Base-by-base conservation (phyloP, 73 alveolate species). In the Paramecium octaurelia region DNA sequence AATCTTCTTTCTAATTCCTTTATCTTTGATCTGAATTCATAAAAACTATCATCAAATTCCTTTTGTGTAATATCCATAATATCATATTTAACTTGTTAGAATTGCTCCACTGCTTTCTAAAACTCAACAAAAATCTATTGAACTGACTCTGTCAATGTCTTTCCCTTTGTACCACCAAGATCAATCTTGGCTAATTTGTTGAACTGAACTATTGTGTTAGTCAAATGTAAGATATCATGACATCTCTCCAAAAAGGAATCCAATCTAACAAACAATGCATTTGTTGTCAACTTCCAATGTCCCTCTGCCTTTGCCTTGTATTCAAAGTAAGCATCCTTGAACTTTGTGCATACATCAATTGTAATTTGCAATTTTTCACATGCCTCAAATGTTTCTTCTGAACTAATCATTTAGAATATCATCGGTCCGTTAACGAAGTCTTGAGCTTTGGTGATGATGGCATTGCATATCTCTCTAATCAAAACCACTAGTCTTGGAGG, bases 101-200 rank as follows among this genome's bases (percentile, higher is more conserved):
- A 99, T 44, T 96, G 97, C 57, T 98, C 99, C 18, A 99, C 99
- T 38, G 99, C 99, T 59, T 94, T 95, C 85, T 96, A 83, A 96
- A 99, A 99, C 92, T 99, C 99, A 71, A 95, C 95, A 85, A 95
- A 95, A 92, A 99, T 98, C 71, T 98, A 98, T 44, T 92, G 94
- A 60, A 99, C 99, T 36, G 99, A 97, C 83, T 95, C 98, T 21
- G 99, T 98, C 90, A 99, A 98, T 42, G 99, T 97, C 94, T 98
- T 99, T 75, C 99, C 99, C 95, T 98, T 99, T 85, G 99, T 99
- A 54, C 99, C 99, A 68, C 99, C 99, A 48, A 98, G 96, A 85
- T 98, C 99, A 92, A 98, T 99, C 86, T 98, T 96, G 75, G 98
- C 97, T 94, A 98, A 98, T 93, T 98, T 98, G 93, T 95, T 97